Base-by-base conservation (phyloP, 306 rosid species). In the Castanospermum australe region DNA sequence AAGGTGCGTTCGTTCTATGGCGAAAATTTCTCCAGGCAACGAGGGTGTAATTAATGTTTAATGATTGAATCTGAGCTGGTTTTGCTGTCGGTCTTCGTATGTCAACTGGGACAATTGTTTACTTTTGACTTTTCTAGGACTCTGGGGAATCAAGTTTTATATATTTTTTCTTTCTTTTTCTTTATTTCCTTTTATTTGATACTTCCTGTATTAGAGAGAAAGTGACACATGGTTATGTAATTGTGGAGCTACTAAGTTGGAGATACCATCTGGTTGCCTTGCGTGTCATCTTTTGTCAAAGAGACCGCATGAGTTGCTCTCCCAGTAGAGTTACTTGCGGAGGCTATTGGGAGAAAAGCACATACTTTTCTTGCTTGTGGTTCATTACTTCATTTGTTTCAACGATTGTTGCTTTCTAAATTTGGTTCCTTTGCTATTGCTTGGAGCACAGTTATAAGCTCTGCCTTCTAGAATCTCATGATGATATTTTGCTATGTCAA, bases 351-450 rank as follows among this genome's bases (percentile, higher is more conserved):
- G 68, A 75, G 76, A 66, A 84, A 62, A 60, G 60, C 85, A 82
- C 87, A 67, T 84, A 87, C 17, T 59, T 42, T 89, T 21, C 55
- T 85, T 81, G 85, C 78, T 81, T 70, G 14, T 32, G 48, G 57
- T 83, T 79, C 39, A 48, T 20, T 32, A 42, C 52, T 83, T 79
- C 39, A 48, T 20, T 70, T 44, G 63, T 76, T 70, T 73, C 70
- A 66, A 32, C 36, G 75, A 73, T 44, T 48, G 33, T 65, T 78
- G 81, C 35, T 78, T 67, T 54, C 63, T 50, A 11, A 55, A 22
- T 35, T 73, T 71, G 20, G 62, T 32, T 52, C 7, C n/a, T 51
- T 71, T 33, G 21, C 63, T 5, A 41, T 50, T 50, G 41, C 11
- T 32, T 33, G 63, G 8, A 50, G 38, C 22, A 1, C 52, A 25